Conservation (phyloP, 2,329 filamentous ascomycete species). For the Ambrosiella beaveri region DNA sequence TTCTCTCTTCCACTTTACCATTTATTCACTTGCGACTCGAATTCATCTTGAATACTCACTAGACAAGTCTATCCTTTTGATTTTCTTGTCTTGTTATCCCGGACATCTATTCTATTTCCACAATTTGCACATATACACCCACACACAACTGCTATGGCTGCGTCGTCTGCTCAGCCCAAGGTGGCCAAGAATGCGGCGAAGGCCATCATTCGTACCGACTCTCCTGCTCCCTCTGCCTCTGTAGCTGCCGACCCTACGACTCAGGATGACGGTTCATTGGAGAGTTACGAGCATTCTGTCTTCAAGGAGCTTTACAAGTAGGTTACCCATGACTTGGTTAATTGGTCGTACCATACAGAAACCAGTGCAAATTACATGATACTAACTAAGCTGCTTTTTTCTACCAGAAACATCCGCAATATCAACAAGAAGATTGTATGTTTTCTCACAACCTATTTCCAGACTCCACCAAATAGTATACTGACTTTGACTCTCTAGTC, state of each 20-base stretch:
- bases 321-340: slow-evolving; percentile 18
- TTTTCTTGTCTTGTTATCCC: too few species aligned
- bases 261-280: slow-evolving; percentile 38
- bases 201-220: slow-evolving; percentile 38
- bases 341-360: too few species aligned
- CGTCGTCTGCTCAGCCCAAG: slow-evolving; percentile 44
- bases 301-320: slow-evolving; percentile 86
- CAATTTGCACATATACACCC: slow-evolving; percentile 1
- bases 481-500: slow-evolving; percentile 27
- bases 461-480: background rate
- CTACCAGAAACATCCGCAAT: slow-evolving; percentile 66
- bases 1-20: background rate
- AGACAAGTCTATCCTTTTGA: too few species aligned
- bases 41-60: background rate
- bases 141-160: slow-evolving; percentile 33
- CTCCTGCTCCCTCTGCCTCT: slow-evolving; percentile 34
- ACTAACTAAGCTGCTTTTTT: background rate
- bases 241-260: slow-evolving; percentile 29
- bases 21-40: background rate
- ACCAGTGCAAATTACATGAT: too few species aligned
- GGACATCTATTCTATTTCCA: background rate
- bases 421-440: slow-evolving; percentile 86
- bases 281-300: slow-evolving; percentile 53
- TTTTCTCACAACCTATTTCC: background rate
- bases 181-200: slow-evolving; percentile 40